Base-by-base conservation (phyloP, 495 filamentous ascomycete species). In the Mycothermus thermophilus region DNA sequence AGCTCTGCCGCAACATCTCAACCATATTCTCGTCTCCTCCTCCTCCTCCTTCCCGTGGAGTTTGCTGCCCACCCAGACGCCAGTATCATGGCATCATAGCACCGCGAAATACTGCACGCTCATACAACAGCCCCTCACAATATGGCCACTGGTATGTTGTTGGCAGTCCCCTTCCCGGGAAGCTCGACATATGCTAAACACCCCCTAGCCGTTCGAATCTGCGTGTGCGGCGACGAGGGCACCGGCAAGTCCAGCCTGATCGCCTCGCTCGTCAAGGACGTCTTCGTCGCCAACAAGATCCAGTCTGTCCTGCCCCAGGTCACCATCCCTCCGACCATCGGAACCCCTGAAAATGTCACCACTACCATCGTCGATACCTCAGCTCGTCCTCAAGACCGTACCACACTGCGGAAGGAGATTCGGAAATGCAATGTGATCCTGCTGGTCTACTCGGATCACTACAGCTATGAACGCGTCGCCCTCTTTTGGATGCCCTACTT, bases 401-500 rank as follows among this genome's bases (percentile, higher is more conserved):
- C 74, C 38, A 83, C 79, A 12, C 63, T 97, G 32, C 77, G 84
- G 20, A 88, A 87, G 46, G 92, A 96, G 57, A 88, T 96, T 30
- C 78, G 92, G 27, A 93, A 94, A 51, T 86, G 79, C 44, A 96
- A 94, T 52, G 88, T 94, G 32, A 96, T 97, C 35, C 64, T 95
- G n/a, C 72, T 97, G 10, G 87, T 96, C 21, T 97, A 96, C 53
- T 84, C 86, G 33, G 92, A 96, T 52, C 86, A 95, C 52, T 97
- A 96, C 57, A 94, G 87, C 67, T 96, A 96, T 70, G 92, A 96
- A 46, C 74, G 90, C 16, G 87, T 97, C 12, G 90, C 90, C 11
- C 61, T 97, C 12, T 97, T 95, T 55, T 97, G 90, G 90, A 78
- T 93, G 63, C 90, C 90, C 17, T 83, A 93, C 58, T 96, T 97